These are phyloP conservation scores for Kazachstania sp. DNA, from an alignment of 1,139 yeast genomes.

Conservation along the genomic window DNA sequence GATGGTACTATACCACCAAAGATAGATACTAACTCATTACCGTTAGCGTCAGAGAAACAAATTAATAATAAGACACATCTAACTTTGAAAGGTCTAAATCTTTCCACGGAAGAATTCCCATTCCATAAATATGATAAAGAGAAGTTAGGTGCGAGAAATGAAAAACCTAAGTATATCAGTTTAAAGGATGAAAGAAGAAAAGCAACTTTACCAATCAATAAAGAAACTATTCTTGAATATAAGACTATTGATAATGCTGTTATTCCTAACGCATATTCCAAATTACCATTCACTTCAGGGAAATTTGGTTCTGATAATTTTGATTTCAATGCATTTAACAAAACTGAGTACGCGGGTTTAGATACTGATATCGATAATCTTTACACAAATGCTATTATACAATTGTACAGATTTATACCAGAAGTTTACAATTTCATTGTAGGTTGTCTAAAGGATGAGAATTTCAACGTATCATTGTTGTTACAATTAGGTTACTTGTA, in stretches of 20 bases:
- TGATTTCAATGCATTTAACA: slow-evolving; percentile 78
- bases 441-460: slow-evolving; percentile 49
- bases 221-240: slow-evolving; percentile 20
- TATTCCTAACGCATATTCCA: slow-evolving; percentile 66
- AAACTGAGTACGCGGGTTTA: slow-evolving; percentile 70
- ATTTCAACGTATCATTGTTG: slow-evolving; percentile 47
- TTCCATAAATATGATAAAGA: slow-evolving; percentile 41
- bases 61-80: slow-evolving; percentile 7
- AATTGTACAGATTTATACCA: slow-evolving; percentile 73
- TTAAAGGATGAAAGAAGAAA: slow-evolving; percentile 54
- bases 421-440: slow-evolving; percentile 59
- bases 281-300: slow-evolving; percentile 72
- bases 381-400: slow-evolving; percentile 71
- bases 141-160: slow-evolving; percentile 47
- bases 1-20: slow-evolving; percentile 45
- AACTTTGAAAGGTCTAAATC: slow-evolving; percentile 5
- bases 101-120: slow-evolving; percentile 11
- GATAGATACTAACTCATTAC: slow-evolving; percentile 12
- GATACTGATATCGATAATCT: slow-evolving; percentile 82
- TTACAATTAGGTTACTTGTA: slow-evolving; percentile 81
- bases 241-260: slow-evolving; percentile 29
- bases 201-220: slow-evolving; percentile 12
- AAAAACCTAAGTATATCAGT: slow-evolving; percentile 42
- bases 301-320: slow-evolving; percentile 91
- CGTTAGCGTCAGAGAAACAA: slow-evolving; percentile 6